Base-by-base conservation (phyloP, 1,284 basidiomycete species). In the Rhodotorula sp. region DNA sequence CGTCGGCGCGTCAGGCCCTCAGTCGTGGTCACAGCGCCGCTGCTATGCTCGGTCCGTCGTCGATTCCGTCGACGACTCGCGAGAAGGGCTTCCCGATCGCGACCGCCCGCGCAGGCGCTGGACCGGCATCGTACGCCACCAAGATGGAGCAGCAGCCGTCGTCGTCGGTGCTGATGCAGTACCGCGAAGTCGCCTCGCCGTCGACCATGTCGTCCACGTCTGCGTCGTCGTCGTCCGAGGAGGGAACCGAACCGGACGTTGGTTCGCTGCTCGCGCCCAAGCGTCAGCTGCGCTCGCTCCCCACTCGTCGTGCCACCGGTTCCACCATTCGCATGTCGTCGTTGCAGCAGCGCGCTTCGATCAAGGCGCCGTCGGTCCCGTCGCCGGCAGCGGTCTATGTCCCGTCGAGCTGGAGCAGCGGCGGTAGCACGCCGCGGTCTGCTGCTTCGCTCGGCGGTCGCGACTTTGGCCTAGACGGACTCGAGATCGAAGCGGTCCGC, bases 81-180 rank as follows among this genome's bases (percentile, higher is more conserved):
- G 49, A 54, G 29, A 46, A 44, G 20, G 53, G 48, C 10, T 66
- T 70, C 68, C 68, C 68, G 20, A 63, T 70, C 61, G 68, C 66
- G 6, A 22, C 22, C 26, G 54, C 62, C 22, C 62, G 29, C 14
- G 26, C 53, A 17, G 53, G 8, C 8, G 37, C 37, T 42, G 37
- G 10, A 42, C 37, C 37, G 37, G 37, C 37, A 10, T 42, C 37
- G 8, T 42, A 12, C 8, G 37, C 37, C 10, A 42, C 37, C 37
- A 42, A 42, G 10, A 12, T 42, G 10, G 37, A 42, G 37, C 53
- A 17, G 26, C 53, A 17, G 15, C 29, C 37, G 29, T 15, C 24
- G 17, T 3, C 49, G 3, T 15, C 45, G 29, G 24, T 53, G 42
- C 48, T 49, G 53, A 62, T 62, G 62, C 26, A 44, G 26, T 55